phyloP scores from a whole-genome alignment of 2,329 filamentous ascomycete species.

The Aspergillus sp. region DNA sequence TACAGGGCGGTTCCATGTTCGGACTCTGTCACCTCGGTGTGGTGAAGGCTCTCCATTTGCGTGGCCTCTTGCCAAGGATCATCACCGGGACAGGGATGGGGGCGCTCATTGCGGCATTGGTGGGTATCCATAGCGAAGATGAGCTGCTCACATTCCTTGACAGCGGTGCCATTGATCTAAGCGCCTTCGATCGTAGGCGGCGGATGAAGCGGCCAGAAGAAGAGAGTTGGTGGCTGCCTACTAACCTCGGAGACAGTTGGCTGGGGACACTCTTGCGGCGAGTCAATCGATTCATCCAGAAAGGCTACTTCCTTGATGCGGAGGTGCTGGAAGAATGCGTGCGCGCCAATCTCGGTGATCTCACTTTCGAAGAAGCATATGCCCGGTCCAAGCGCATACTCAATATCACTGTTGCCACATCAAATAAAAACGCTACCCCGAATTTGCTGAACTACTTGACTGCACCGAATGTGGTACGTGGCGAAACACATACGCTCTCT shows the following conservation, averaged over 20 bases:
- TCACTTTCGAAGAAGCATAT: slow-evolving; percentile 93
- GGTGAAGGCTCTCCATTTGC: slow-evolving; percentile 79
- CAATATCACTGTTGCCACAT: slow-evolving; percentile 86
- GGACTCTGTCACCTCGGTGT: slow-evolving; percentile 88
- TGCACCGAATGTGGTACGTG: slow-evolving; percentile 82
- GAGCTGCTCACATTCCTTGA: slow-evolving; percentile 76
- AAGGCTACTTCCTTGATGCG: slow-evolving; percentile 83
- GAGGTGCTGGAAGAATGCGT: slow-evolving; percentile 81
- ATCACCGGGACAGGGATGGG: slow-evolving; percentile 90
- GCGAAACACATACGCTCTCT: not conserved
- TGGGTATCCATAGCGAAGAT: slow-evolving; percentile 83
- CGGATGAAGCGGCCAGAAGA: slow-evolving; percentile 20
- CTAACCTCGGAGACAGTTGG: slow-evolving; percentile 41
- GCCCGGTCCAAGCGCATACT: slow-evolving; percentile 79
- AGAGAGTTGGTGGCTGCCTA: slow-evolving; percentile 13
- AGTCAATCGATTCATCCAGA: slow-evolving; percentile 66
- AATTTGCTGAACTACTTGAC: slow-evolving; percentile 90
- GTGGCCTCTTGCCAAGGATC: slow-evolving; percentile 80
- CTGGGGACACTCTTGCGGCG: slow-evolving; percentile 66
- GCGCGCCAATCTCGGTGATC: slow-evolving; percentile 77
- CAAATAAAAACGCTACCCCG: slow-evolving; percentile 72
- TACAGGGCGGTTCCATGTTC: slow-evolving; percentile 90
- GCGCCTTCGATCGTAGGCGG: slow-evolving; percentile 65
- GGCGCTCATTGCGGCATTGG: slow-evolving; percentile 82
- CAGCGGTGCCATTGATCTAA: slow-evolving; percentile 78